A percentile compares a stretch with the other conserved stretches of the same genome.
Evolutionary conservation across 306 rosid species (phyloP).

Genomic region (Cyamopsis tetragonoloba): DNA sequence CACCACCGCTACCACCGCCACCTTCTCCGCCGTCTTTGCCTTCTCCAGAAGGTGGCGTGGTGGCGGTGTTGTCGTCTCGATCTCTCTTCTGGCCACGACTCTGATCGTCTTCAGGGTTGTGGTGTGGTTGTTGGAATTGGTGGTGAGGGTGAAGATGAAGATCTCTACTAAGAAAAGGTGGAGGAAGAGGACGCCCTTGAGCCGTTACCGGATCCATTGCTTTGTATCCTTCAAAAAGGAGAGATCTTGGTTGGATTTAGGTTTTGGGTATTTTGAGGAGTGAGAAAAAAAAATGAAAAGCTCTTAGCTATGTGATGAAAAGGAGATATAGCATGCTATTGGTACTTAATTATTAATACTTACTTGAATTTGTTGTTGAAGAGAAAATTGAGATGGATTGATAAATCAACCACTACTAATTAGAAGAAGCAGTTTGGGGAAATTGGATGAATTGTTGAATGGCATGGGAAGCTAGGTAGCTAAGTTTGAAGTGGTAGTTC

Average conservation of each 20-base stretch:
- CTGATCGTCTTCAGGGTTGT: slow-evolving; percentile 43
- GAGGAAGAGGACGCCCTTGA: slow-evolving; percentile 83
- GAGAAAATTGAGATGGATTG: too few species aligned
- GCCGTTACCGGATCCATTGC: slow-evolving; percentile 83
- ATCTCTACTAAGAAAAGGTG: slow-evolving; percentile 76
- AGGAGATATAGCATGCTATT: slow-evolving; percentile 26
- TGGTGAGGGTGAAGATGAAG: slow-evolving; percentile 76
- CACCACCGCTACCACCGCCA: slow-evolving; percentile 25
- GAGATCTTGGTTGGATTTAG: slow-evolving; percentile 20
- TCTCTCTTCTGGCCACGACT: slow-evolving; percentile 64
- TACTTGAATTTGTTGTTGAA: too few species aligned
- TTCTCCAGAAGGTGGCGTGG: slow-evolving; percentile 5
- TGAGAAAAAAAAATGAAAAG: slow-evolving; percentile 19
- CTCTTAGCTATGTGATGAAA: slow-evolving; percentile 6
- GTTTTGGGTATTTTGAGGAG: slow-evolving; percentile 14
- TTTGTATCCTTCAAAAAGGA: not conserved
- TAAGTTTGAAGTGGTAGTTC: slow-evolving; percentile 32
- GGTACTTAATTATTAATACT: too few species aligned
- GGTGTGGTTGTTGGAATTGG: slow-evolving; percentile 53
- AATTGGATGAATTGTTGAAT: not conserved
- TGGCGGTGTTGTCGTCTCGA: slow-evolving; percentile 37
- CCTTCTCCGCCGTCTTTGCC: slow-evolving; percentile 20
- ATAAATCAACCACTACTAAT: too few species aligned
- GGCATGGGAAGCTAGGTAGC: slow-evolving; percentile 15
- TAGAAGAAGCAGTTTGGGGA: too few species aligned